These are phyloP conservation scores for Populus nigra DNA, from an alignment of 345 rosid species.

Conservation along the genomic window DNA sequence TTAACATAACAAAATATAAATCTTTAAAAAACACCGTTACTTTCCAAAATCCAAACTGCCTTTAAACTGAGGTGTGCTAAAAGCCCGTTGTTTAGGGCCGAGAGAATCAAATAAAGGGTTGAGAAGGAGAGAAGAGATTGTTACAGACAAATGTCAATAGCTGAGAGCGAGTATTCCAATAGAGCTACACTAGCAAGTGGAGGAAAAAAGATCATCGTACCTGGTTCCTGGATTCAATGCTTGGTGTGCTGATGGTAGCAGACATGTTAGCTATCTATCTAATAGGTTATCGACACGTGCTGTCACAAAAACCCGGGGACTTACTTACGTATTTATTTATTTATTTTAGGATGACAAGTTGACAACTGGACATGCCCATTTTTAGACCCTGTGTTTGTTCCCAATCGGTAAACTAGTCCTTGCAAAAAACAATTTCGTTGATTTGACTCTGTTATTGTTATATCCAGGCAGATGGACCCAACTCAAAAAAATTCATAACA, in stretches of 20 bases:
- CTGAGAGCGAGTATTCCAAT: background rate
- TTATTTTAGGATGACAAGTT: background rate
- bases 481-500: no score
- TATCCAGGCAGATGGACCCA: no score
- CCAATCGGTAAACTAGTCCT: background rate
- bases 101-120: background rate
- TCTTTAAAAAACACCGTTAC: no score
- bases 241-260: constrained; percentile 1
- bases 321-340: background rate
- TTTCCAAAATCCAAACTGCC: background rate
- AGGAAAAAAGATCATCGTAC: constrained; percentile 16
- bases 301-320: background rate
- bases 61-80: background rate
- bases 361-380: background rate
- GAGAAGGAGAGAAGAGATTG: background rate
- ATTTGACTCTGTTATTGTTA: no score
- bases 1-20: no score
- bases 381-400: background rate
- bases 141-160: background rate
- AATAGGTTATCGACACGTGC: constrained; percentile 28
- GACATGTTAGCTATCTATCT: background rate
- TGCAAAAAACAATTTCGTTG: no score
- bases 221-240: constrained; percentile 20
- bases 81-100: background rate
- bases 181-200: no score